Percentiles rank a stretch among this genome's conserved stretches.
Evolutionary conservation across 2,329 filamentous ascomycete genomes (phyloP).

Genomic region (Phialocephala sp.): DNA sequence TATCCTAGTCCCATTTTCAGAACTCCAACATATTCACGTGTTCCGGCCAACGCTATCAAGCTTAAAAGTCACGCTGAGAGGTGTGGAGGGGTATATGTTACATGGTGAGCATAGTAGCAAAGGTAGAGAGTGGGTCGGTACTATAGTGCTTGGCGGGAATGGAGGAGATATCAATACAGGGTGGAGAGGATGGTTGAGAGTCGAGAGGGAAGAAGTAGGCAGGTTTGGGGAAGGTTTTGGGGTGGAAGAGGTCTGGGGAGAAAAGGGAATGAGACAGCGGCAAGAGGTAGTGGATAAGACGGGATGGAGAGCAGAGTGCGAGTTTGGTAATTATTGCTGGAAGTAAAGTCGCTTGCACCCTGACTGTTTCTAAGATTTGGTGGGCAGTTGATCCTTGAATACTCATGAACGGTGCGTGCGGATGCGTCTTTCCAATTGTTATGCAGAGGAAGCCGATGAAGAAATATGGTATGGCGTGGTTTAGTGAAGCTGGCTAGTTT

Average conservation of each 20-base stretch:
- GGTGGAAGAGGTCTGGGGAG: constrained; percentile 41
- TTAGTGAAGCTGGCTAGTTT: too few species aligned
- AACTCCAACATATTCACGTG: constrained; percentile 41
- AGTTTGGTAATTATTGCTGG: constrained; percentile 35
- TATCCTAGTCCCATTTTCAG: constrained; percentile 21
- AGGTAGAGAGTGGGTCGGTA: constrained; percentile 39
- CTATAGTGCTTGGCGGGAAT: constrained; percentile 38
- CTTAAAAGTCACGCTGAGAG: constrained; percentile 33
- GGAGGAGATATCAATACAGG: constrained; percentile 28
- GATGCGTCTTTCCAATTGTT: too few species aligned
- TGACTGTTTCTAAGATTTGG: too few species aligned
- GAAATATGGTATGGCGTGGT: too few species aligned
- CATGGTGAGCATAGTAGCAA: constrained; percentile 37
- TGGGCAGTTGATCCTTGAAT: too few species aligned
- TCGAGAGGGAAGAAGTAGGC: constrained; percentile 34
- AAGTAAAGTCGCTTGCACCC: constrained; percentile 10
- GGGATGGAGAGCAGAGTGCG: constrained; percentile 38
- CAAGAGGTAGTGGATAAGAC: constrained; percentile 30
- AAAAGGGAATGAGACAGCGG: constrained; percentile 32
- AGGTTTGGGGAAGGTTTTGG: constrained; percentile 36
- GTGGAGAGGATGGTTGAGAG: constrained; percentile 43
- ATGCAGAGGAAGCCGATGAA: too few species aligned
- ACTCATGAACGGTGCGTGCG: too few species aligned
- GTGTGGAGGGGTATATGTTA: constrained; percentile 41
- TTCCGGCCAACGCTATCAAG: constrained; percentile 31